Evolutionary conservation across 2,329 filamentous ascomycete genomes (phyloP).

Genomic region (Aaosphaeria pasadenensis): DNA sequence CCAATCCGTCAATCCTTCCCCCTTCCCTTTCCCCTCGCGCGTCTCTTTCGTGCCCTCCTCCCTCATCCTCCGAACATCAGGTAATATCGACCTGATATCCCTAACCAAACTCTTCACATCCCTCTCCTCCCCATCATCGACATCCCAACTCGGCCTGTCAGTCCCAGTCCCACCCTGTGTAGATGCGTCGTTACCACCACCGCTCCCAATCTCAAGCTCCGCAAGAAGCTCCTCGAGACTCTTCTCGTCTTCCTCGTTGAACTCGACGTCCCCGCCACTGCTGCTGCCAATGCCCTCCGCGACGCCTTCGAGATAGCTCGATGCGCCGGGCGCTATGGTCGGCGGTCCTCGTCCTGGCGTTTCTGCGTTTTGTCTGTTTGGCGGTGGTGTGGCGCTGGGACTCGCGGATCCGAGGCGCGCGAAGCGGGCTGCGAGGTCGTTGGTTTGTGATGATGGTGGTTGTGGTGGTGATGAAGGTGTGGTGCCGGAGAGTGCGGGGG

Average conservation of each 20-base stretch:
- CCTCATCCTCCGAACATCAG: slow-evolving; percentile 22
- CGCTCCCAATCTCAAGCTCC: slow-evolving; percentile 31
- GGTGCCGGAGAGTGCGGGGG: slow-evolving; percentile 15
- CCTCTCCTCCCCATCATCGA: slow-evolving; percentile 39
- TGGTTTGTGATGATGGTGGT: slow-evolving; percentile 5
- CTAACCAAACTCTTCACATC: slow-evolving; percentile 40
- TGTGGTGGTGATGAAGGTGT: slow-evolving; percentile 10
- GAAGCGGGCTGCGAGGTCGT: slow-evolving; percentile 38
- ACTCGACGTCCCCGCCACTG: slow-evolving; percentile 19
- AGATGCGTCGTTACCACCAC: background rate
- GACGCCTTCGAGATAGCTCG: slow-evolving; percentile 29
- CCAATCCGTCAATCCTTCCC: slow-evolving; percentile 23
- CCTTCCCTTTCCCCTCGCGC: background rate
- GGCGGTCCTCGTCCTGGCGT: slow-evolving; percentile 7
- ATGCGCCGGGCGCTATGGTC: slow-evolving; percentile 28
- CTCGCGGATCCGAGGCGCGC: slow-evolving; percentile 30
- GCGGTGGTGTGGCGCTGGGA: slow-evolving; percentile 24
- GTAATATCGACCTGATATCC: slow-evolving; percentile 41
- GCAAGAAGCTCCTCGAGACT: slow-evolving; percentile 46
- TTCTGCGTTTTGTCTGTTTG: background rate
- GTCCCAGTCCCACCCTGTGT: background rate
- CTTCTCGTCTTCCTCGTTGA: slow-evolving; percentile 42
- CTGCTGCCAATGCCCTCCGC: slow-evolving; percentile 24
- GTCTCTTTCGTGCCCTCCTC: slow-evolving; percentile 7
- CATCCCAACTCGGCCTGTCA: slow-evolving; percentile 38